Evolutionary conservation across 2,329 filamentous ascomycete genomes (phyloP).

Genomic region (Pseudogymnoascus sp.): DNA sequence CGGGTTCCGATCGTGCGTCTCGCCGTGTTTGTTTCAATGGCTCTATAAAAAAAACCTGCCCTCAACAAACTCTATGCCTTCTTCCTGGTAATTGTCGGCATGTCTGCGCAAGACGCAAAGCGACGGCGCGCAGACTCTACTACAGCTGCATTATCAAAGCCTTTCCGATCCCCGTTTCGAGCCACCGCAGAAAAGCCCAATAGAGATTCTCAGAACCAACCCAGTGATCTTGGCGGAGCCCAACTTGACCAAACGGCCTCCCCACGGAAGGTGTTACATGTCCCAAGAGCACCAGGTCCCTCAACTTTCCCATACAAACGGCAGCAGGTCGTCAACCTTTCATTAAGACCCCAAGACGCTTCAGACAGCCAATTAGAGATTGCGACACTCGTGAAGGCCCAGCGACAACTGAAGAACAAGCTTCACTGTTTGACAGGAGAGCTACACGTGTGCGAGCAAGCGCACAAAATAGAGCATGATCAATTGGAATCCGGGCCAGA

Average conservation of each 20-base stretch:
- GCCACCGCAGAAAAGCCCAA: conserved; percentile 20
- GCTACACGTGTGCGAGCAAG: conserved; percentile 45
- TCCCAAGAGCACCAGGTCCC: not conserved
- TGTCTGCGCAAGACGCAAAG: conserved; percentile 49
- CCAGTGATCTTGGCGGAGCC: not conserved
- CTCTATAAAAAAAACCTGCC: conserved; percentile 17
- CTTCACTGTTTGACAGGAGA: conserved; percentile 29
- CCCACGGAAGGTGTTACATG: not conserved
- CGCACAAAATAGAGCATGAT: conserved; percentile 39
- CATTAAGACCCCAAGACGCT: not conserved
- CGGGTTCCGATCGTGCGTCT: not conserved
- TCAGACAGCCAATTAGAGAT: conserved; percentile 19
- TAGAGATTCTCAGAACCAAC: not conserved
- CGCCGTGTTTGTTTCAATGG: not conserved
- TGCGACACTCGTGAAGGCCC: conserved; percentile 25
- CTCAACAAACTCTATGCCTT: conserved; percentile 15
- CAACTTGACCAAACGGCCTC: not conserved
- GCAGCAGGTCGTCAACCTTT: not conserved
- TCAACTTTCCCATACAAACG: not conserved
- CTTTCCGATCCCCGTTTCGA: conserved; percentile 64
- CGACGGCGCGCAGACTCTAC: conserved; percentile 54
- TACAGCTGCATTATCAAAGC: conserved; percentile 53
- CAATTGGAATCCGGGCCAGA: conserved; percentile 12
- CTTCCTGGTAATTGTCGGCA: conserved; percentile 22
- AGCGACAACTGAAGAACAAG: conserved; percentile 29